Base-by-base conservation (phyloP, 192 early-diverging fungal species). In the Entomortierella parvispora region DNA sequence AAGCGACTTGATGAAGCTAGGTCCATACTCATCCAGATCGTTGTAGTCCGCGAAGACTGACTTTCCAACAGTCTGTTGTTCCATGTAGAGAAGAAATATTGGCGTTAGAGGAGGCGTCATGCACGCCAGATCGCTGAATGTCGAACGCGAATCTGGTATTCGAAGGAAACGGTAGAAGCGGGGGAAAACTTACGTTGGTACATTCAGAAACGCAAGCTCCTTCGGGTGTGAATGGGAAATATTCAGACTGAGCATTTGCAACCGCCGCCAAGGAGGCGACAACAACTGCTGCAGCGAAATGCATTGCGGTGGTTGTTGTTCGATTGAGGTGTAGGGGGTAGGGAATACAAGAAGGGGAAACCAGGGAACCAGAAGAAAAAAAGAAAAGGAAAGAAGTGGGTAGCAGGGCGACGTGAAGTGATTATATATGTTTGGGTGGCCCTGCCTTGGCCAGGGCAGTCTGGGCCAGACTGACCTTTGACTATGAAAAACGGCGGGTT, bases 181-280 rank as follows among this genome's bases (percentile, higher is more conserved):
- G 49, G 23, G 15, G 31, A 50, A 22, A 20, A 45, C 69, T 51
- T 71, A 71, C 69, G 20, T 62, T 40, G 54, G 52, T 58, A 47
- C 69, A 71, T 43, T 5, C 34, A 31, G 53, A 43, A 17, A 71
- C 46, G 44, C 69, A 71, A 20, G 69, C 25, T 25, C 69, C 69
- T 37, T 71, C 69, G 26, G 61, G 69, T 3, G 53, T 18, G 47
- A 71, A 71, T 20, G 61, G 61, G 23, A 71, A 71, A 46, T 71
- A 71, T 34, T 23, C 61, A 11, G 69, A 71, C 45, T 64, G 60
- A 42, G 69, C 69, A 26, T 32, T 58, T 60, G 54, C 61, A 23
- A 51, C 45, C 26, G 54, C 69, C 20, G 47, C 44, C 52, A 71
- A n/a, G 32, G 69, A 49, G 69, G 61, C 48, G 15, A 54, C 61